These are phyloP conservation scores for Craspedostauros australis DNA, from an alignment of 108 stramenopile genomes.

Conservation along the genomic window DNA sequence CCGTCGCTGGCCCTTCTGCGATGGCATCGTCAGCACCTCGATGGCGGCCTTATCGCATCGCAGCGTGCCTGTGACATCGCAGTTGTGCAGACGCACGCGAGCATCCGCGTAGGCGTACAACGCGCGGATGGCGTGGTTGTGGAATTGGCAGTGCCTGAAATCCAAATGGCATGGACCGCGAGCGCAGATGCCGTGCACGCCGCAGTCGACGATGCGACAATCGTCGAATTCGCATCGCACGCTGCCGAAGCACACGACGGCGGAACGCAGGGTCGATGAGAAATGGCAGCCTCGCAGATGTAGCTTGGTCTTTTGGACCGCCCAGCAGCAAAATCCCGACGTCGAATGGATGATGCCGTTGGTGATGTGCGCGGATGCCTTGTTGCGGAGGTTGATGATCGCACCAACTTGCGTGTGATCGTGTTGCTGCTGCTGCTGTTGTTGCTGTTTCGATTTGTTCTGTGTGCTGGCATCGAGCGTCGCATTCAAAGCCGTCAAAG, in stretches of 20 bases:
- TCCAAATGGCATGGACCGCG: constrained; percentile 9
- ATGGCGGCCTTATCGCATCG: constrained; percentile 27
- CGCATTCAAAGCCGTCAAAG: too few relatives aligned
- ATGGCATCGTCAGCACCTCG: constrained; percentile 7
- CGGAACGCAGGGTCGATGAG: constrained; percentile 12
- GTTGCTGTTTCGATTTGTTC: too few relatives aligned
- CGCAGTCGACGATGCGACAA: constrained; percentile 8
- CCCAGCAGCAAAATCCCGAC: constrained; percentile 28
- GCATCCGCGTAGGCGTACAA: constrained; percentile 33
- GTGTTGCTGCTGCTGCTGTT: constrained; percentile 4
- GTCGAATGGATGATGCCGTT: neutral
- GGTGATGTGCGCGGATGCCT: neutral
- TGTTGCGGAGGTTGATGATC: constrained; percentile 25
- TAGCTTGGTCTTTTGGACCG: constrained; percentile 24
- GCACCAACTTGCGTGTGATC: constrained; percentile 23
- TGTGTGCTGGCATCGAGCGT: too few relatives aligned
- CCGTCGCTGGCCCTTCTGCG: neutral
- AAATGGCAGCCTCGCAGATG: constrained; percentile 5
- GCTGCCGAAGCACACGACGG: constrained; percentile 28
- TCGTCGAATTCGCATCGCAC: neutral
- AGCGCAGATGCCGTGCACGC: constrained; percentile 28
- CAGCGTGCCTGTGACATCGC: constrained; percentile 11
- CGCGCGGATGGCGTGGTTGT: constrained; percentile 12
- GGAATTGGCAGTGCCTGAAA: neutral
- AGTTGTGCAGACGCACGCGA: constrained; percentile 1